Conservation (phyloP, 345 rosid species). For the Xanthoceras sorbifolium region DNA sequence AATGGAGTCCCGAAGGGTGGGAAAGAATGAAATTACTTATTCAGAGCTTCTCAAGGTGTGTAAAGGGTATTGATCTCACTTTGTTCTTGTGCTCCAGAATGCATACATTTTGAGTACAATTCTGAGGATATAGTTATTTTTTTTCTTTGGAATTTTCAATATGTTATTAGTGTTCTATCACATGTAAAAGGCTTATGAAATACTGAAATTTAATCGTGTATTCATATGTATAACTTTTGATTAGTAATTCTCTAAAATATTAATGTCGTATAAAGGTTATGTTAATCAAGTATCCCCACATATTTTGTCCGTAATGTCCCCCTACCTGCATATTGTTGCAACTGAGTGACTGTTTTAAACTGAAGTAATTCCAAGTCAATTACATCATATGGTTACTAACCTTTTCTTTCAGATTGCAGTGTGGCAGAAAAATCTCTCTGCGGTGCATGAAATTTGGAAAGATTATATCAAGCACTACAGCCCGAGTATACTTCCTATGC, state of each 20-base stretch:
- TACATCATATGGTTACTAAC: constrained; percentile 22
- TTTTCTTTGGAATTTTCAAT: background rate
- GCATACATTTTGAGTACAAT: background rate
- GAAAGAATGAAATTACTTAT: constrained; percentile 77
- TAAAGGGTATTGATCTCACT: constrained; percentile 12
- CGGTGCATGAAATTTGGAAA: constrained; percentile 64
- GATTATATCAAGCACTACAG: constrained; percentile 63
- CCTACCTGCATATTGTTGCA: background rate
- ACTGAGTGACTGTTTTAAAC: background rate
- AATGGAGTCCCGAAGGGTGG: constrained; percentile 68
- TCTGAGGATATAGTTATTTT: background rate
- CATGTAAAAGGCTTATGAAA: background rate
- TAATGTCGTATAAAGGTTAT: background rate
- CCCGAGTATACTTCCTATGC: constrained; percentile 44
- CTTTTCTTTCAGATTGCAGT: constrained; percentile 73
- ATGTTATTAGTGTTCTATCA: background rate
- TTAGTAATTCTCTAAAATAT: background rate
- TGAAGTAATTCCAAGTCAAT: background rate
- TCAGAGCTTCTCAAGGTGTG: constrained; percentile 75
- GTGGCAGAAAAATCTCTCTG: constrained; percentile 55
- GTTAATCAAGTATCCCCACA: background rate
- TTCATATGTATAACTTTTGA: background rate
- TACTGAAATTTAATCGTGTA: background rate
- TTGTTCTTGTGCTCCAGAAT: background rate
- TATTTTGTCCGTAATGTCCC: background rate